Percentiles rank a stretch among this genome's conserved stretches.
Conservation (phyloP, 2,329 filamentous ascomycete genomes). For the Waltergamsia citrina region DNA sequence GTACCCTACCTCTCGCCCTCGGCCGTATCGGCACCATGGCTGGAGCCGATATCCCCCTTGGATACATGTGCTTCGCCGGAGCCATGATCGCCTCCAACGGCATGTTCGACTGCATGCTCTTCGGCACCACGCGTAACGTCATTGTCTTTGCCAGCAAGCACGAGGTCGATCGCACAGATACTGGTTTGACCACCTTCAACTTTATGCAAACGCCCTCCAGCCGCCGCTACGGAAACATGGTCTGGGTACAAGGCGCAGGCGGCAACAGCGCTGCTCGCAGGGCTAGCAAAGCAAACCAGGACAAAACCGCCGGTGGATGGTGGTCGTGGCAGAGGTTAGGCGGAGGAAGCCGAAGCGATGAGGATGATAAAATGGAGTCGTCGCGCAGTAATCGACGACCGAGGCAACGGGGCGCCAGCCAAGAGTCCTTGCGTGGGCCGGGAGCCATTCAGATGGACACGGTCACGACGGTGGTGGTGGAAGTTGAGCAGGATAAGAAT, state of each 20-base stretch:
- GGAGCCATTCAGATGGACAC: constrained; percentile 34
- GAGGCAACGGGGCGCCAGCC: constrained; percentile 13
- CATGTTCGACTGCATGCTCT: constrained; percentile 44
- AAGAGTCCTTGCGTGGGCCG: constrained; percentile 23
- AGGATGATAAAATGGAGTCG: neutral
- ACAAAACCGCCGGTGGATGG: constrained; percentile 2
- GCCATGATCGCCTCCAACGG: constrained; percentile 48
- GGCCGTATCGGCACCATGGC: constrained; percentile 56
- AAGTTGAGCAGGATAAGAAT: constrained; percentile 19
- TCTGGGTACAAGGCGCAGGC: constrained; percentile 24
- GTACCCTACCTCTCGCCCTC: constrained; percentile 55
- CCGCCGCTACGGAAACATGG: constrained; percentile 30
- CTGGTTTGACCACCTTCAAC: constrained; percentile 40
- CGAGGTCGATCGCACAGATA: constrained; percentile 29
- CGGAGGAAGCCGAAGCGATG: neutral
- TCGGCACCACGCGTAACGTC: constrained; percentile 39
- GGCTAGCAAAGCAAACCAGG: neutral
- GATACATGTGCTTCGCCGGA: constrained; percentile 50
- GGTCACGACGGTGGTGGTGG: constrained; percentile 30
- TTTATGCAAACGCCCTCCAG: constrained; percentile 32
- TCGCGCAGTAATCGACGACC: neutral
- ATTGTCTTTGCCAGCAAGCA: constrained; percentile 36
- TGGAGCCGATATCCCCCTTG: constrained; percentile 36
- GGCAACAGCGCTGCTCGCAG: neutral
- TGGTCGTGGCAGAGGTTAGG: constrained; percentile 4